These are phyloP conservation scores for Fusarium sp. DNA, from an alignment of 2,329 filamentous ascomycete genomes.

Conservation along the genomic window DNA sequence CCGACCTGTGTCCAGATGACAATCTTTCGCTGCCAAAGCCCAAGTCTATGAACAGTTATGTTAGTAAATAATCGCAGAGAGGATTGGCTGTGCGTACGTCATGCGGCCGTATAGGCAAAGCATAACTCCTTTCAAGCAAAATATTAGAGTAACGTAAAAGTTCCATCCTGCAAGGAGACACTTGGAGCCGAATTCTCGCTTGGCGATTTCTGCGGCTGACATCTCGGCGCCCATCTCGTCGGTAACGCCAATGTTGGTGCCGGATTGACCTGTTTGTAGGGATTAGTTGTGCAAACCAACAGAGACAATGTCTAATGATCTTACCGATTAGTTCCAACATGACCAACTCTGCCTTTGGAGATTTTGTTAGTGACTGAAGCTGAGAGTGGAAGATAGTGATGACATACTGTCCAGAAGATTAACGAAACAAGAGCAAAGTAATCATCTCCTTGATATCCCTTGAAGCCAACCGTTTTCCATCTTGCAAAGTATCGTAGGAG, in stretches of 20 bases:
- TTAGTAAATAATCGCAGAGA: slow-evolving; percentile 3
- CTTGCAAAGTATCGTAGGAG: slow-evolving; percentile 54
- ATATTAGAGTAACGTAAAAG: slow-evolving; percentile 56
- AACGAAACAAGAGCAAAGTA: slow-evolving; percentile 53
- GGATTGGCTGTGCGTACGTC: slow-evolving; percentile 48
- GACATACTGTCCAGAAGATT: slow-evolving; percentile 53
- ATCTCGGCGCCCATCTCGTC: slow-evolving; percentile 48
- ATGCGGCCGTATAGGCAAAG: slow-evolving; percentile 57
- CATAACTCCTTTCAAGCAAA: slow-evolving; percentile 56
- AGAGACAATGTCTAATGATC: background rate
- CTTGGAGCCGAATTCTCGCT: slow-evolving; percentile 50
- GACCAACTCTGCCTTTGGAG: slow-evolving; percentile 40
- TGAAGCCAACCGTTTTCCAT: slow-evolving; percentile 53
- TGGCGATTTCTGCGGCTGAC: slow-evolving; percentile 44
- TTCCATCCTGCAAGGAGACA: slow-evolving; percentile 53
- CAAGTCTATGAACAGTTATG: slow-evolving; percentile 43
- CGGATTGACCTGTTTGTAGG: slow-evolving; percentile 48
- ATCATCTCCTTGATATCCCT: slow-evolving; percentile 57
- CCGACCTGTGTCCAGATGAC: slow-evolving; percentile 50
- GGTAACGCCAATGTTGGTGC: slow-evolving; percentile 53
- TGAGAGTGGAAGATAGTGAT: background rate
- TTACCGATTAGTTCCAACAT: slow-evolving; percentile 52
- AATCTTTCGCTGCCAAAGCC: slow-evolving; percentile 51
- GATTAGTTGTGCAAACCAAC: slow-evolving; percentile 21
- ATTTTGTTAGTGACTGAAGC: background rate